phyloP scores from a whole-genome alignment of 1,284 basidiomycete species.

The Spongiforma sp. region DNA sequence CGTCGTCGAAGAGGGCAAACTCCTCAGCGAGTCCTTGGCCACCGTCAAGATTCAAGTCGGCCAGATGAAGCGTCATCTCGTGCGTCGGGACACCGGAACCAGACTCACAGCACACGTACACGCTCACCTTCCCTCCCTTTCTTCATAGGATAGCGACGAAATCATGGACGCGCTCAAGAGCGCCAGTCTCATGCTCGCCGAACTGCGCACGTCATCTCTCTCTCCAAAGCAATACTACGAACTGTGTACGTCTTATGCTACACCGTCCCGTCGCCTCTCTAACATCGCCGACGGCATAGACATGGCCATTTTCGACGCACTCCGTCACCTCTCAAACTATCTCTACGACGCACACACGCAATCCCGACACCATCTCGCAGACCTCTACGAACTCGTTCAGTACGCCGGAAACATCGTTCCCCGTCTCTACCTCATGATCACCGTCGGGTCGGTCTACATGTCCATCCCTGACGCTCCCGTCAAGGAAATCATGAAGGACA shows the following conservation, averaged over 20 bases:
- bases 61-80: constrained; percentile 93
- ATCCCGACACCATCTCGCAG: constrained; percentile 90
- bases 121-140: constrained; percentile 1
- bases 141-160: constrained; percentile 83
- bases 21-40: constrained; percentile 81
- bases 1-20: constrained; percentile 72
- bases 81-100: too few species aligned
- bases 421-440: constrained; percentile 96
- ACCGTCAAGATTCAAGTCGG: constrained; percentile 93
- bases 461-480: constrained; percentile 93
- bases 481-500: constrained; percentile 99
- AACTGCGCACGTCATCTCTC: constrained; percentile 89
- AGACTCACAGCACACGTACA: too few species aligned
- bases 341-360: constrained; percentile 92
- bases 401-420: constrained; percentile 96
- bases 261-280: background rate
- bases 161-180: constrained; percentile 98
- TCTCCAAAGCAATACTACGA: constrained; percentile 98
- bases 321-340: constrained; percentile 93
- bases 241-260: constrained; percentile 65
- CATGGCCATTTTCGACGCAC: constrained; percentile 96
- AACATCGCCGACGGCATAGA: constrained; percentile 52
- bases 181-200: constrained; percentile 94
- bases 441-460: constrained; percentile 98
- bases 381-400: constrained; percentile 97